Evolutionary conservation across 768 basidiomycete species (phyloP), one percentile per base, ranked within the genome.

Genomic region (Serendipita indica): DNA sequence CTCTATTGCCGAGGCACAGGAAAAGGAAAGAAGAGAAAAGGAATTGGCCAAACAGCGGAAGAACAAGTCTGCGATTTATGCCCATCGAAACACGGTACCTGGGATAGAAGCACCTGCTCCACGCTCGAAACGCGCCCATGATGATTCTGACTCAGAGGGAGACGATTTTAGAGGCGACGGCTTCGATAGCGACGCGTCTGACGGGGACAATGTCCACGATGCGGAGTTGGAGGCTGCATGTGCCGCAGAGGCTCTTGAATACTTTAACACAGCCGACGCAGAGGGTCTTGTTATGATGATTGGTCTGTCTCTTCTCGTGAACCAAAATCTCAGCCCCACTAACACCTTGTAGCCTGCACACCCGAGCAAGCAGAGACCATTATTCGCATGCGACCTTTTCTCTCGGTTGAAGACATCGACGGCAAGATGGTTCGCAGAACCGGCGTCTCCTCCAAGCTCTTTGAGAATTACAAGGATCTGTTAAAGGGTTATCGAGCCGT

Each of bases 401-500:
- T 68, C n/a, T 80, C 81, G 12, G 75, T 84, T 33, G 82, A 84
- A 28, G 87, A 92, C 60, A 72, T 94, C 46, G 81, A 80, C 45
- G 67, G 67, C 41, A 93, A 86, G 69, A 77, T 98, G 6, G 78
- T 81, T 32, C 84, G 87, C 69, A 85, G 83, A n/a, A 77, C 74
- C 3, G 93, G 94, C 20, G 82, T 99, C 65, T 92, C 90, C 62
- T 77, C 87, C 61, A 81, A 86, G 59, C 76, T 98, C 69, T 89
- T 98, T 67, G 90, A 94, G 66, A 90, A 93, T 63, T 92, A 88
- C 68, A 80, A 80, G 58, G 76, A 80, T 37, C 86, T 96, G 64
- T 84, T 97, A 67, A 72, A 78, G 58, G 89, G 86, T 5, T 97
- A 94, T 65, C 81, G 82, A 10, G 80, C 83, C 34, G 92, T 98